Conservation (phyloP, 768 basidiomycete species). For the Mrakia frigida region DNA sequence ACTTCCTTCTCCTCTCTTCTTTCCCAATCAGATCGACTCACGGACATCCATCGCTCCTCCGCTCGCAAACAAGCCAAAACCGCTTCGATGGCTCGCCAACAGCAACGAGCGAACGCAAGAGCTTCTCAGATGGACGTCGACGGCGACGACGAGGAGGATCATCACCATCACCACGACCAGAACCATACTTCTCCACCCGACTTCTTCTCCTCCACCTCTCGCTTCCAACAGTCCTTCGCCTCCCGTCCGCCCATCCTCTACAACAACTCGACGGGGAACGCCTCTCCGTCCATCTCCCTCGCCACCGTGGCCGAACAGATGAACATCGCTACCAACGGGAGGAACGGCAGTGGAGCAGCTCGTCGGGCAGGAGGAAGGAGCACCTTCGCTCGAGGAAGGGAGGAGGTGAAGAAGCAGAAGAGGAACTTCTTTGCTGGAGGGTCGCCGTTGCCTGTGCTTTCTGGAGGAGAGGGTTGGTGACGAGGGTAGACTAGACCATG, state of each 20-base stretch:
- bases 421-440: not conserved
- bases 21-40: not conserved
- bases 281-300: not conserved
- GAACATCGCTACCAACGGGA: not conserved
- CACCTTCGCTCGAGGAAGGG: no score
- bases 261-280: not conserved
- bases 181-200: not conserved
- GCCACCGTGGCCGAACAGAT: not conserved
- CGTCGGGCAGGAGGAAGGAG: no score
- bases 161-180: not conserved
- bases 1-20: not conserved
- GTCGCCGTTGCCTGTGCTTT: not conserved
- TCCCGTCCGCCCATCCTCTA: not conserved
- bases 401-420: not conserved
- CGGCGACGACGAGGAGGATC: not conserved
- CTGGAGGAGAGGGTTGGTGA: not conserved
- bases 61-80: not conserved
- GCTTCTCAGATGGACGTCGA: not conserved
- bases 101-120: no score
- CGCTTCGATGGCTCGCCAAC: not conserved
- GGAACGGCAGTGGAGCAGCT: not conserved
- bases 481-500: not conserved
- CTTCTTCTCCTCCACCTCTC: slow-evolving; percentile 13
- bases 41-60: not conserved
- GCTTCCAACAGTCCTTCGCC: not conserved